Percentiles rank a stretch among this genome's conserved stretches.
phyloP scores from a whole-genome alignment of 2,329 filamentous ascomycete genomes.

The Geosmithia morbida region DNA sequence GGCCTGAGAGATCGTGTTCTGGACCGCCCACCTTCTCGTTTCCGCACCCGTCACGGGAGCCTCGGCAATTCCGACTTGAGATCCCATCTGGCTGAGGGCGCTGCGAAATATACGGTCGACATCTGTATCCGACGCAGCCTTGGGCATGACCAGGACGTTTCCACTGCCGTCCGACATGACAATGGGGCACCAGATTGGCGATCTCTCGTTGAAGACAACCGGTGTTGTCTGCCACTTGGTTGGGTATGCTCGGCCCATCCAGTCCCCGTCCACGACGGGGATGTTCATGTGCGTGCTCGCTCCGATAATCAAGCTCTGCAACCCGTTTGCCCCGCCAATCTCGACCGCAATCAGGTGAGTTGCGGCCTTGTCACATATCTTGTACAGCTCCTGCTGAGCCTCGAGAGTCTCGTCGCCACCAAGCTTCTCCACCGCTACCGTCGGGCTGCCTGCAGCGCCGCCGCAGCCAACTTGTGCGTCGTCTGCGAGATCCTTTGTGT shows the following conservation, averaged over 20 bases:
- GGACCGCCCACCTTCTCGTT: slow-evolving; percentile 33
- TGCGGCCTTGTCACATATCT: slow-evolving; percentile 24
- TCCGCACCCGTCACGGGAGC: slow-evolving; percentile 32
- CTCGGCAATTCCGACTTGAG: slow-evolving; percentile 31
- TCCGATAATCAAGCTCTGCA: slow-evolving; percentile 42
- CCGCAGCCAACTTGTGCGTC: slow-evolving; percentile 38
- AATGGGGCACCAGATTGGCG: slow-evolving; percentile 27
- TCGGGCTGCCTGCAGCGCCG: slow-evolving; percentile 43
- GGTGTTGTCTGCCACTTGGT: slow-evolving; percentile 41
- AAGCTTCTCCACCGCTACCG: slow-evolving; percentile 45
- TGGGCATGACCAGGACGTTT: slow-evolving; percentile 33
- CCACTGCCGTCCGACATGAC: slow-evolving; percentile 37
- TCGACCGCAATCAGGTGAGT: slow-evolving; percentile 48
- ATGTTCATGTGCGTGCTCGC: slow-evolving; percentile 35
- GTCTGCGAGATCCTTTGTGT: slow-evolving; percentile 31
- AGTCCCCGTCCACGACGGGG: slow-evolving; percentile 37
- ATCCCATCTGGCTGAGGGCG: slow-evolving; percentile 40
- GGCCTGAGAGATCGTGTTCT: slow-evolving; percentile 35
- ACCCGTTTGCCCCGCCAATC: slow-evolving; percentile 52
- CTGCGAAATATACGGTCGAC: slow-evolving; percentile 35
- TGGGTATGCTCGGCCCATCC: slow-evolving; percentile 42
- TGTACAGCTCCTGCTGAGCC: slow-evolving; percentile 36
- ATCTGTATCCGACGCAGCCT: slow-evolving; percentile 26
- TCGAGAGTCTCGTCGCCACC: slow-evolving; percentile 39
- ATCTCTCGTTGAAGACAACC: slow-evolving; percentile 32